Evolutionary conservation across 2,329 filamentous ascomycete genomes (phyloP), one percentile per base, ranked within the genome.

Genomic region (Apiospora hydei): DNA sequence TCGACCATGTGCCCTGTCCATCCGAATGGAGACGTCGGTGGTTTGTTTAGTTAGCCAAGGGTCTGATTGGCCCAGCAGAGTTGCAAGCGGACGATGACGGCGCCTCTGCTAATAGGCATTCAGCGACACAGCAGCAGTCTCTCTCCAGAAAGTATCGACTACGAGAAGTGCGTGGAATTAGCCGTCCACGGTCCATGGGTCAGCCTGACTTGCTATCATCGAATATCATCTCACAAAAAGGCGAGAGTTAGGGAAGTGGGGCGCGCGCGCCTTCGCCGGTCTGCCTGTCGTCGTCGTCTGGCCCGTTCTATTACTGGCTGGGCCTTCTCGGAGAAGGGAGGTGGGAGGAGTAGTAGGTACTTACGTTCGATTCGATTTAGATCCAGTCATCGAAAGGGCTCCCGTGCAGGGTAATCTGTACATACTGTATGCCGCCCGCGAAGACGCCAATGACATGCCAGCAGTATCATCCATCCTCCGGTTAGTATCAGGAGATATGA

Each of bases 21-120:
- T 64, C 57, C 57, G 24, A 41, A 64, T 64, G 57, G 57, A 64
- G 57, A 64, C 57, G 57, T 41, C 57, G 57, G 57, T 41, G 57
- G 57, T 64, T 64, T 18, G 57, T 64, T 64, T 18, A 49, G 46
- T 49, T 49, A 14, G 57, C 34, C 57, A 41, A n/a, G 34, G 57
- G 30, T 41, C 34, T 64, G 57, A 41, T 41, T 64, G 57, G 57
- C 21, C 34, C n/a, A 11, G 4, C 30, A 41, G 8, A 34, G 34
- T 24, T 14, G 57, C 30, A 38, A 61, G 53, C 30, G 53, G 53
- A 61, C 11, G 30, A 64, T 64, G 57, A 41, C 34, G 57, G 57
- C 57, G 57, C 34, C 41, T 43, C 11, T 57, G 34, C 14, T 38
- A 38, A 38, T 30, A 30, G 34, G 34, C 24, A 51, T 51, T 51